Evolutionary conservation across 2,329 filamentous ascomycete species (phyloP), one percentile per base, ranked within the genome.

Genomic region (Aspergillus luchuensis): DNA sequence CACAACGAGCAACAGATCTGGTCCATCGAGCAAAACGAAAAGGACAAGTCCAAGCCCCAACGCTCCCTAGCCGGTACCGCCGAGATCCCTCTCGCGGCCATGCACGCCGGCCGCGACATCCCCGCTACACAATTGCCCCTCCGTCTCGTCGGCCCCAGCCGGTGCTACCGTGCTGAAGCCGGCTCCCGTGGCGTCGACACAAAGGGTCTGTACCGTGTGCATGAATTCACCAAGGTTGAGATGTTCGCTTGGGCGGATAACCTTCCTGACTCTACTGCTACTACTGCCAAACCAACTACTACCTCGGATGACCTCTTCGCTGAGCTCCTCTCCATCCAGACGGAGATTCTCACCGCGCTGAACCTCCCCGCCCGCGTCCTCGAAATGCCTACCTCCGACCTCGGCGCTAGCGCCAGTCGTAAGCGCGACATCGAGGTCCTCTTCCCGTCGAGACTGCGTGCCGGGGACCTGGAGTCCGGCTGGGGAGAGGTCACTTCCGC

Each of bases 151-250:
- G 95, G 91, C 15, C 87, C 91, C 1, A 97, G 91, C 59, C 85
- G 95, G n/a, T 96, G 93, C 81, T 99, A 96, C 78, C 90, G 95
- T 56, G 95, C 95, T 48, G 95, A 99, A 79, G 95, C 95, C 0
- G 95, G 95, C 33, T 91, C 92, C 0, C 85, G 94, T 41, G 95
- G 95, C 30, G 88, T 90, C 23, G 91, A 95, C 68, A 97, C 93
- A 1, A 97, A 97, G 78, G 95, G 95, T 5, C 81, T 99, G 1
- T 99, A 98, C 78, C 89, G 95, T 28, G 95, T 99, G 3, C 95
- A 99, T 78, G 95, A 99, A 78, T 99, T 99, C 78, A 97, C 92
- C 28, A 99, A 99, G 76, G 94, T 99, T 0, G 95, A 99, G 77
- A 88, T 99, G 82, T 98, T 99, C 74, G 92, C 90, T 0, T 99